Evolutionary conservation across 2,329 filamentous ascomycete genomes (phyloP).

Genomic region (Seiridium cupressi): DNA sequence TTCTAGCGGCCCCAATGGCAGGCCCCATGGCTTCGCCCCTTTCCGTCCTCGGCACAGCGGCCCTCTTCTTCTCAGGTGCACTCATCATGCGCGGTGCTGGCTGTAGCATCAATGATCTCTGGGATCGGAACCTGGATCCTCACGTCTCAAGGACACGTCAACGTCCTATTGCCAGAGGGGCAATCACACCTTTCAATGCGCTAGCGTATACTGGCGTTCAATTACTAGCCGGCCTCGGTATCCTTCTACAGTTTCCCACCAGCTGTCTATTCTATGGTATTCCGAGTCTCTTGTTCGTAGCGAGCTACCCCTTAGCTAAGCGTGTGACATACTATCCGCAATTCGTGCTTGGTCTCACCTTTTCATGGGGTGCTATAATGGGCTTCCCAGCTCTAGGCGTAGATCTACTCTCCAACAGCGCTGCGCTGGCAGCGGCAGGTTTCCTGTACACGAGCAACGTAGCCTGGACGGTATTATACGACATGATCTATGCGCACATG

Average conservation of each 20-base stretch:
- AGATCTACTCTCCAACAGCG: constrained; percentile 63
- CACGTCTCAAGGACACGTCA: constrained; percentile 74
- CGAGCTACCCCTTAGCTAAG: constrained; percentile 79
- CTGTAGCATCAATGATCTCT: constrained; percentile 87
- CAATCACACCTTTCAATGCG: constrained; percentile 69
- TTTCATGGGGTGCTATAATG: constrained; percentile 87
- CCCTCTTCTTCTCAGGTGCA: constrained; percentile 73
- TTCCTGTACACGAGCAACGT: constrained; percentile 76
- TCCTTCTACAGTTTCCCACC: constrained; percentile 74
- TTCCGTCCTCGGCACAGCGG: constrained; percentile 61
- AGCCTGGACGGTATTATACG: constrained; percentile 84
- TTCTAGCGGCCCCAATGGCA: constrained; percentile 72
- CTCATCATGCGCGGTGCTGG: constrained; percentile 85
- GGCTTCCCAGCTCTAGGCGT: constrained; percentile 82
- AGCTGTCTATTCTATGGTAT: constrained; percentile 75
- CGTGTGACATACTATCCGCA: constrained; percentile 86
- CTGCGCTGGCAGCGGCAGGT: constrained; percentile 64
- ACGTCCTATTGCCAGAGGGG: constrained; percentile 77
- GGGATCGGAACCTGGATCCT: constrained; percentile 84
- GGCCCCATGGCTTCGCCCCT: constrained; percentile 58
- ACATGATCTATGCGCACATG: constrained; percentile 94
- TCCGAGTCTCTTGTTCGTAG: constrained; percentile 72
- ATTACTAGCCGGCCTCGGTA: constrained; percentile 68
- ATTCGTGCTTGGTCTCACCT: constrained; percentile 77
- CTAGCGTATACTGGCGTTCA: constrained; percentile 73